Percentiles rank a stretch among this genome's conserved stretches.
Conservation (phyloP, 352 stramenopile species). For the Phytophthora brassicae region DNA sequence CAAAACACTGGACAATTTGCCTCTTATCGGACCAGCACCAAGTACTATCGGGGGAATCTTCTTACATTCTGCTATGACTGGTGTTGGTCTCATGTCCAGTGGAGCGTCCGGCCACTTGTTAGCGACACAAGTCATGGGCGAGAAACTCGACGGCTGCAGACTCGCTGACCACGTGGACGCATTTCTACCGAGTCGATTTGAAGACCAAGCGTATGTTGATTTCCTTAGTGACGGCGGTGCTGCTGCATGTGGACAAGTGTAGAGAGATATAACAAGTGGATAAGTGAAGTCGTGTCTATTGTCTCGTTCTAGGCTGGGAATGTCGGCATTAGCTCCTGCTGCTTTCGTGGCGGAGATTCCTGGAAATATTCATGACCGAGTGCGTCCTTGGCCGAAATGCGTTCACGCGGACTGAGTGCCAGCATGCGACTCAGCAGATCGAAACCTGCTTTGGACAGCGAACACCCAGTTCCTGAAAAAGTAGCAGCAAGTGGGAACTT, state of each 20-base stretch:
- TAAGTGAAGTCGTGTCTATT: constrained; percentile 13
- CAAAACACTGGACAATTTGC: constrained; percentile 79
- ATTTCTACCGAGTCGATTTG: constrained; percentile 68
- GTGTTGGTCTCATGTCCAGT: constrained; percentile 78
- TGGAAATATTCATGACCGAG: constrained; percentile 83
- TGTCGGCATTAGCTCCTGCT: constrained; percentile 77
- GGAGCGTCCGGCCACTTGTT: constrained; percentile 67
- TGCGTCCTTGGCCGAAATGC: constrained; percentile 79
- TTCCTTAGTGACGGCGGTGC: constrained; percentile 51
- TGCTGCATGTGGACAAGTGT: constrained; percentile 63
- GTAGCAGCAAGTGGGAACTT: constrained; percentile 74
- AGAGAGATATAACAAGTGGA: constrained; percentile 7
- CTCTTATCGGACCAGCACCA: constrained; percentile 63
- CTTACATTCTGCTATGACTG: constrained; percentile 72
- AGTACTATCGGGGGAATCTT: constrained; percentile 66
- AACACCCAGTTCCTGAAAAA: constrained; percentile 52
- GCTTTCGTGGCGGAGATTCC: constrained; percentile 65
- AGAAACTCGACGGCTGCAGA: constrained; percentile 39
- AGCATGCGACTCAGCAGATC: constrained; percentile 71
- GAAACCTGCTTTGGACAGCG: constrained; percentile 75
- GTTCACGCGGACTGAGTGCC: constrained; percentile 65
- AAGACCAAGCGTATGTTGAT: constrained; percentile 55
- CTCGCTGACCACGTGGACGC: constrained; percentile 52
- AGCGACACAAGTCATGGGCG: constrained; percentile 63
- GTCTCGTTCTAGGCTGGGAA: constrained; percentile 45